These are phyloP conservation scores for Chamaenerion angustifolium DNA, from an alignment of 345 rosid genomes.

Conservation along the genomic window DNA sequence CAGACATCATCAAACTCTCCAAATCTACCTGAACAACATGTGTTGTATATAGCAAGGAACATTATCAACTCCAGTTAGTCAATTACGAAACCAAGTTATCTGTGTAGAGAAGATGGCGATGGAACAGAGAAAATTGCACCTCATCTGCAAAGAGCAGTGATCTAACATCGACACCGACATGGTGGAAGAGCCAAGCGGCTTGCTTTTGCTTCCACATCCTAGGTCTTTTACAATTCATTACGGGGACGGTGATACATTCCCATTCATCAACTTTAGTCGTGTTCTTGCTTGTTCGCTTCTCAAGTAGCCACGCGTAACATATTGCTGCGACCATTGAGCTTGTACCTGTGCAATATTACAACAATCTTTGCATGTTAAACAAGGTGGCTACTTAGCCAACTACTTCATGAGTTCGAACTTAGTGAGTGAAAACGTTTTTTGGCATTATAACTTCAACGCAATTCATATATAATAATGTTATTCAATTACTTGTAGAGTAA, in stretches of 20 bases:
- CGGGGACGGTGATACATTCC: constrained; percentile 24
- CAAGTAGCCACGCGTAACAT: constrained; percentile 49
- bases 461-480: no score
- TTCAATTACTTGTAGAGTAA: no score
- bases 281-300: constrained; percentile 23
- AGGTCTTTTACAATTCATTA: constrained; percentile 39
- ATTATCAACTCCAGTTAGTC: not conserved
- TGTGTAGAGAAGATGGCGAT: not conserved
- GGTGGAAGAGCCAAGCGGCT: constrained; percentile 56
- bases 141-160: constrained; percentile 54
- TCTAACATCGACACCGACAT: constrained; percentile 37
- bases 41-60: not conserved
- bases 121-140: constrained; percentile 15
- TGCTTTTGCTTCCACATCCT: constrained; percentile 49
- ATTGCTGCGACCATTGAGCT: constrained; percentile 54
- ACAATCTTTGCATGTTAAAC: no score
- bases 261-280: constrained; percentile 15
- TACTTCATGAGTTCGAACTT: no score
- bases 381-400: no score
- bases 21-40: constrained; percentile 33
- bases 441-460: no score
- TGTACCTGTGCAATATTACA: constrained; percentile 22
- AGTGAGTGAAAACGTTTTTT: no score
- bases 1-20: constrained; percentile 46
- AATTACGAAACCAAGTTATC: not conserved